phyloP scores from a whole-genome alignment of 192 early-diverging fungal species.

The Entrophospora sp. region DNA sequence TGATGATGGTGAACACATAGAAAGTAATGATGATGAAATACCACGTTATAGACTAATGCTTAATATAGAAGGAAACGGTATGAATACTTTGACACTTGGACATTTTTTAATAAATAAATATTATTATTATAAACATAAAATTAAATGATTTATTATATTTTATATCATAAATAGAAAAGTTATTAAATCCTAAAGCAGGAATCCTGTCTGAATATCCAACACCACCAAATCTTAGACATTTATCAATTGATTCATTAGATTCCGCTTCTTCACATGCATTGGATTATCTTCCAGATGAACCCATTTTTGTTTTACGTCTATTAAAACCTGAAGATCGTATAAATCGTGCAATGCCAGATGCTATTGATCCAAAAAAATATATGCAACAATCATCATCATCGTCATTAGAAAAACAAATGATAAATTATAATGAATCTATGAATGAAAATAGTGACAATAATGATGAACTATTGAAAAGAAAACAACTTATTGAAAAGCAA shows the following conservation, averaged over 20 bases:
- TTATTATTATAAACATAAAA: neutral
- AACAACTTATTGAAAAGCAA: constrained; percentile 19
- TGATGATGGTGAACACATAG: constrained; percentile 26
- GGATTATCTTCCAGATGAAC: constrained; percentile 17
- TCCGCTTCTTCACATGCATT: neutral
- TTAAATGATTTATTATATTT: neutral
- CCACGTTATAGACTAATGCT: constrained; percentile 11
- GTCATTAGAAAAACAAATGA: no score
- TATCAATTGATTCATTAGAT: constrained; percentile 17
- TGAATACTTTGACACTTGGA: no score
- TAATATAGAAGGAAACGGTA: constrained; percentile 15
- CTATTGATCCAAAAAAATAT: neutral
- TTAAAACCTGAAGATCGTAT: constrained; percentile 4
- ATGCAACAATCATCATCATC: no score
- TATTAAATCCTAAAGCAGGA: neutral
- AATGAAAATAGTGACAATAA: neutral
- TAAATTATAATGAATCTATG: neutral
- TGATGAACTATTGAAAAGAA: neutral
- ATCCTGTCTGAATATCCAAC: neutral
- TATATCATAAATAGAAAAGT: constrained; percentile 1
- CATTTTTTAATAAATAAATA: no score
- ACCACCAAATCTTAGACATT: neutral
- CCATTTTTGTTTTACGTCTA: constrained; percentile 20
- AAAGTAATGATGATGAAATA: constrained; percentile 7
- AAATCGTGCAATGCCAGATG: neutral